Percentiles rank a stretch among this genome's conserved stretches.
Conservation (phyloP, 768 basidiomycete genomes). For the Pisolithus tinctorius region DNA sequence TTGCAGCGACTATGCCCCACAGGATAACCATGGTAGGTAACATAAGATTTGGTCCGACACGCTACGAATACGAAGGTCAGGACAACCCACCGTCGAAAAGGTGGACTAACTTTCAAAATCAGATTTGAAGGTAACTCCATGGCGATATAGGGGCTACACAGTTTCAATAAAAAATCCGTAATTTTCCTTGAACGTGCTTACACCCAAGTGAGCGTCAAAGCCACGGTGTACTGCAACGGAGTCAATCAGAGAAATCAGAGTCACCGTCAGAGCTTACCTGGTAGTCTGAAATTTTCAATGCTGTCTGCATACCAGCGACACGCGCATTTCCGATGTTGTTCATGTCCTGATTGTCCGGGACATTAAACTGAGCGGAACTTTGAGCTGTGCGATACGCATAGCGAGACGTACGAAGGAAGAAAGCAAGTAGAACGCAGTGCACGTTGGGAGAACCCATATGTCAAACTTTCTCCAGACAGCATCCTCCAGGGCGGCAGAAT, state of each 20-base stretch:
- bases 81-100: background rate
- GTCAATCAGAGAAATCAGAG: background rate
- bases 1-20: no score
- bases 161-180: no score
- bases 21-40: no score
- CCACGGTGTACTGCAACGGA: slow-evolving; percentile 28
- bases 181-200: slow-evolving; percentile 5
- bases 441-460: slow-evolving; percentile 39
- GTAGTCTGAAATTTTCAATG: slow-evolving; percentile 31
- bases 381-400: background rate
- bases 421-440: slow-evolving; percentile 44
- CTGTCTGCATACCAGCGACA: slow-evolving; percentile 53
- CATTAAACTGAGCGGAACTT: background rate
- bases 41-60: no score
- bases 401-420: slow-evolving; percentile 42
- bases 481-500: slow-evolving; percentile 26
- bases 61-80: background rate
- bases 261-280: slow-evolving; percentile 8
- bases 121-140: no score
- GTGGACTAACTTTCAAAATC: no score
- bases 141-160: no score
- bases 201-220: slow-evolving; percentile 23
- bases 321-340: slow-evolving; percentile 52
- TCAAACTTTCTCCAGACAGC: slow-evolving; percentile 46
- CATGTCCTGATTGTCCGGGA: slow-evolving; percentile 22